These are phyloP conservation scores for Wickerhamomyces alni DNA, from an alignment of 805 yeast genomes.

Conservation along the genomic window DNA sequence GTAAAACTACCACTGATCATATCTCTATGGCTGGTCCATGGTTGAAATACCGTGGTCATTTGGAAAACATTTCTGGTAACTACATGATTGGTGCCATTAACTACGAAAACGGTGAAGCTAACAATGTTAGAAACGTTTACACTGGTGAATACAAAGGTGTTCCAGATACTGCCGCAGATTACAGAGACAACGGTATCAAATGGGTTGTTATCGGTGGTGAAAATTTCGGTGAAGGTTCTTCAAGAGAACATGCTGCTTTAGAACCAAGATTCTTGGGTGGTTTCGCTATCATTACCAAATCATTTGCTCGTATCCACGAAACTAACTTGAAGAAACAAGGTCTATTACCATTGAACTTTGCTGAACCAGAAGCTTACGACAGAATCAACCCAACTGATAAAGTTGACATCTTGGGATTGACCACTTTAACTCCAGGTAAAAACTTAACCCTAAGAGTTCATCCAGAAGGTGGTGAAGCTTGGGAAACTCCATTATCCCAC, in stretches of 20 bases:
- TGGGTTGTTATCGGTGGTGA: conserved; percentile 99
- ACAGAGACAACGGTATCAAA: conserved; percentile 86
- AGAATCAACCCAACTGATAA: conserved; percentile 87
- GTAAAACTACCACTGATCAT: conserved; percentile 99
- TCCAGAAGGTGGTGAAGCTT: conserved; percentile 67
- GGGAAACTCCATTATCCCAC: conserved; percentile 91
- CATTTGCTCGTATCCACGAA: conserved; percentile 98
- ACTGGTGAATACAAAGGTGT: conserved; percentile 92
- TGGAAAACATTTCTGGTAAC: conserved; percentile 97
- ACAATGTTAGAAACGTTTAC: conserved; percentile 81
- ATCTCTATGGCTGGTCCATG: conserved; percentile 99
- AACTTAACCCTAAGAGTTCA: conserved; percentile 70
- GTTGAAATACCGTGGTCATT: conserved; percentile 99
- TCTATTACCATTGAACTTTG: conserved; percentile 93
- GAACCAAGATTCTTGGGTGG: conserved; percentile 99
- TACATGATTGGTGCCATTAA: conserved; percentile 99
- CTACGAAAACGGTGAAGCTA: conserved; percentile 93
- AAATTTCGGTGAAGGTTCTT: conserved; percentile 99
- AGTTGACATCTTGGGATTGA: conserved; percentile 80
- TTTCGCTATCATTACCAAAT: conserved; percentile 94
- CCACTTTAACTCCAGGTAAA: conserved; percentile 90
- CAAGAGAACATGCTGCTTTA: conserved; percentile 99
- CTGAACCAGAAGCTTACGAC: conserved; percentile 85
- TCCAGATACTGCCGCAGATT: conserved; percentile 92
- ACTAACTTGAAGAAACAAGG: conserved; percentile 99